Base-by-base conservation (phyloP, 2,329 filamentous ascomycete species). In the Arthrobotrys entomopaga region DNA sequence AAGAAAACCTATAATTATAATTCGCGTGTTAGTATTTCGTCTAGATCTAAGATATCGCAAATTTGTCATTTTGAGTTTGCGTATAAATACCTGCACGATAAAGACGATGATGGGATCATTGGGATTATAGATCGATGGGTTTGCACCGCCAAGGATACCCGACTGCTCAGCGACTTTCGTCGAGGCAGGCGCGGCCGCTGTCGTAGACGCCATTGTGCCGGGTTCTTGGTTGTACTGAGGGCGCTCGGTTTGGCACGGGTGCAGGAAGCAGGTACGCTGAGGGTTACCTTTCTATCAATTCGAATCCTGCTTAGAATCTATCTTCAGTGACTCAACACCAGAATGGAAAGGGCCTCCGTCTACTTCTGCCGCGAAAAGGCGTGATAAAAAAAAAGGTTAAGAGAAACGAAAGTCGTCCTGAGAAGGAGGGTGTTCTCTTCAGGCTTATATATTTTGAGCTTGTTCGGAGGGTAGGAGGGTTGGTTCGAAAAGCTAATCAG, bases 71-170 rank as follows among this genome's bases (percentile, higher is more conserved):
- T n/a, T 13, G 42, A 3, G 22, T 22, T 29, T 22, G 16, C 11
- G n/a, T 38, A 34, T 34, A 26, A 80, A 38, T 82, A 87, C 88
- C 85, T 90, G 90, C 56, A 93, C 90, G 78, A 93, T 91, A 81
- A 93, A 92, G 53, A 91, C 81, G 52, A 88, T 87, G 75, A 93
- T 89, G 5, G 91, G 91, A 77, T 92, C 89, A 67, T 87, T 89
- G 10, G 89, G 79, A 77, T 90, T 87, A 82, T 90, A 92, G 29
- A 85, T 80, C 29, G 89, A 85, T 0, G 91, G 91, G 76, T 92
- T 88, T 60, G 86, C 82, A 49, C 89, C 88, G 77, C 92, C 90
- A 49, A 94, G 83, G 72, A 94, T 86, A 76, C 91, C 91, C 59
- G 85, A 88, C 80, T 91, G 89, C 5, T 85, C 83, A 54, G 84